These are phyloP conservation scores for Aspergillus sp. DNA, from an alignment of 2,329 filamentous ascomycete genomes.

Conservation along the genomic window DNA sequence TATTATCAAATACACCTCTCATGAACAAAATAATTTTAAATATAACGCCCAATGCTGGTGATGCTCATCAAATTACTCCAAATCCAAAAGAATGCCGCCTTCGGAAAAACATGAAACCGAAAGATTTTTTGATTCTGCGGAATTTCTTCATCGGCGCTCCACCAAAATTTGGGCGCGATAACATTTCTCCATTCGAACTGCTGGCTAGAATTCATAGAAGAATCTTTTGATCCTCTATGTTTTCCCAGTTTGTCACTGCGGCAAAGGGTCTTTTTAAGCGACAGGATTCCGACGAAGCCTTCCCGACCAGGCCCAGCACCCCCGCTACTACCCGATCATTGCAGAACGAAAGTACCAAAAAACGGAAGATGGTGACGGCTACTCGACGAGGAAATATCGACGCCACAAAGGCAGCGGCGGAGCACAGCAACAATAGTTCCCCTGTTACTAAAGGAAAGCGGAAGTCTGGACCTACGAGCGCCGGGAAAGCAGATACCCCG, in stretches of 20 bases:
- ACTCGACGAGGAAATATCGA: conserved; percentile 24
- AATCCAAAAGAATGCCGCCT: not conserved
- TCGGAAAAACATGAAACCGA: conserved; percentile 17
- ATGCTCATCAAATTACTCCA: too few species aligned
- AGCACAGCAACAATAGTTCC: conserved; percentile 9
- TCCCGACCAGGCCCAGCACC: conserved; percentile 8
- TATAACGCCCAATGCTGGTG: too few species aligned
- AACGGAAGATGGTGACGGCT: conserved; percentile 30
- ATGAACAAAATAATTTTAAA: too few species aligned
- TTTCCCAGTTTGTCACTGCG: conserved; percentile 37
- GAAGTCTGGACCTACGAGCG: conserved; percentile 19
- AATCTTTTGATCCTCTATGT: conserved; percentile 29
- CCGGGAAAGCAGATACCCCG: conserved; percentile 19
- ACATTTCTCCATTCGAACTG: conserved; percentile 9
- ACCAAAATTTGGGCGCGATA: conserved; percentile 10
- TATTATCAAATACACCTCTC: too few species aligned
- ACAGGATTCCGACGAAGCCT: conserved; percentile 20
- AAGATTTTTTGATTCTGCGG: conserved; percentile 4
- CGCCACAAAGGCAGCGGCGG: conserved; percentile 8
- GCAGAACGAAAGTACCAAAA: conserved; percentile 1
- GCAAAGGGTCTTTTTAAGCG: conserved; percentile 38
- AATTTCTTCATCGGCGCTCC: conserved; percentile 2
- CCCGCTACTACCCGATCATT: conserved; percentile 1
- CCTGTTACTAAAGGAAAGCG: conserved; percentile 26
- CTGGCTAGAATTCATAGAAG: conserved; percentile 2